Base-by-base conservation (phyloP, 805 yeast genomes). In the Dipodascopsis uninucleata region DNA sequence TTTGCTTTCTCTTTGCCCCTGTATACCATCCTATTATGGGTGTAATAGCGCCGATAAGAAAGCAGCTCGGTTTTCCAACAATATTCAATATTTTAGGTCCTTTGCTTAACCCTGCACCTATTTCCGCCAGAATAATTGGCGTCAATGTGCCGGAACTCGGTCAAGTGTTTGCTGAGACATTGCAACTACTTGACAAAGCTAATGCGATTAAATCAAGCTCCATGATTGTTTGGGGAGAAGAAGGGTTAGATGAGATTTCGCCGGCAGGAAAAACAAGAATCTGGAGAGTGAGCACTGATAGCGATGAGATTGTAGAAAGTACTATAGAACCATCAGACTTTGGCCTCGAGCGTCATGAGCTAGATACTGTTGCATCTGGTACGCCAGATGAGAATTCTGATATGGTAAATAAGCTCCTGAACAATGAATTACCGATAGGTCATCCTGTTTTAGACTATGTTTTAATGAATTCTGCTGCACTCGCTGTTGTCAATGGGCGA, bases 71-170 rank as follows among this genome's bases (percentile, higher is more conserved):
- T 0, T 76, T 90, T 8, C 97, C 97, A 2, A 83, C 97, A 1
- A 85, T 93, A 20, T 93, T 93, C 74, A 93, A 93, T 64, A 81
- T 93, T 9, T 68, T 93, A 47, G 99, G 99, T 0, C 99, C 99
- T 1, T 68, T 93, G 49, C 70, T 93, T 52, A 94, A 93, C 69
- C 99, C 99, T 2, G 85, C 86, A 6, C 88, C 88, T 1, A 68
- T 78, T 18, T 74, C 75, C 50, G 84, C 93, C 4, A 74, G 97
- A 53, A 80, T 93, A 12, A 71, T 93, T 35, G 99, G 99, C 34
- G 98, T 93, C 1, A 87, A 85, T 65, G 72, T 87, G 16, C 84
- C 84, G 55, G 68, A 68, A 5, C 66, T 93, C 52, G 99, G 97
- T 3, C 78, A 74, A 49, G 81, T 84, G 8, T 93, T 84, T 59